Evolutionary conservation across 1,284 basidiomycete species (phyloP).

Genomic region (Cryptococcus depauperatus): DNA sequence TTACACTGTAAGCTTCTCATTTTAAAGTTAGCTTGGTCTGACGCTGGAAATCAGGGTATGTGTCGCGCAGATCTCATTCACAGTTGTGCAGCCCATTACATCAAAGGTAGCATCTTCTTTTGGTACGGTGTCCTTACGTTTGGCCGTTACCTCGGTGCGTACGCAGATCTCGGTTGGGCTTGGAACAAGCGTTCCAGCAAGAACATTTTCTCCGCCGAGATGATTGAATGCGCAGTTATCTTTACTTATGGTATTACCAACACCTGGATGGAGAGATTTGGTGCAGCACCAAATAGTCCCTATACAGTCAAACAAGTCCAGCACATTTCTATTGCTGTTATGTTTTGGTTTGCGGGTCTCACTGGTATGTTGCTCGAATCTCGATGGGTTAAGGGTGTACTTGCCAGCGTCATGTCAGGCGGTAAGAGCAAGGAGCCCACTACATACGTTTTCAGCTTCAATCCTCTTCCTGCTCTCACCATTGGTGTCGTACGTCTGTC

Average conservation of each 20-base stretch:
- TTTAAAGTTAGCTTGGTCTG: neutral
- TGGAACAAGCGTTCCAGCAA: constrained; percentile 60
- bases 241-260: constrained; percentile 85
- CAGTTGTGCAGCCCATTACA: constrained; percentile 82
- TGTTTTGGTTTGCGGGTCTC: constrained; percentile 89
- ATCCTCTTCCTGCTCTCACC: constrained; percentile 87
- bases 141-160: constrained; percentile 83
- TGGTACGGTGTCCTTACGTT: constrained; percentile 83
- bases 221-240: constrained; percentile 77
- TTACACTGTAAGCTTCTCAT: constrained; percentile 25
- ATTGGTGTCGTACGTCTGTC: constrained; percentile 58
- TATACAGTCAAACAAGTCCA: constrained; percentile 90
- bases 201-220: constrained; percentile 62
- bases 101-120: constrained; percentile 90
- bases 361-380: constrained; percentile 87
- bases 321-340: constrained; percentile 80
- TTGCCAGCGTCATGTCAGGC: constrained; percentile 22
- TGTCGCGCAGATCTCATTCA: constrained; percentile 55
- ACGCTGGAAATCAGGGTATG: constrained; percentile 25
- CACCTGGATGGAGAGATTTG: constrained; percentile 95
- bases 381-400: constrained; percentile 53
- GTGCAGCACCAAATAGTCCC: constrained; percentile 68
- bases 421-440: constrained; percentile 51
- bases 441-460: constrained; percentile 73
- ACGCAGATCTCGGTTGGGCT: constrained; percentile 83